phyloP scores from a whole-genome alignment of 2,329 filamentous ascomycete genomes.

The Verticillium nonalfalfae region DNA sequence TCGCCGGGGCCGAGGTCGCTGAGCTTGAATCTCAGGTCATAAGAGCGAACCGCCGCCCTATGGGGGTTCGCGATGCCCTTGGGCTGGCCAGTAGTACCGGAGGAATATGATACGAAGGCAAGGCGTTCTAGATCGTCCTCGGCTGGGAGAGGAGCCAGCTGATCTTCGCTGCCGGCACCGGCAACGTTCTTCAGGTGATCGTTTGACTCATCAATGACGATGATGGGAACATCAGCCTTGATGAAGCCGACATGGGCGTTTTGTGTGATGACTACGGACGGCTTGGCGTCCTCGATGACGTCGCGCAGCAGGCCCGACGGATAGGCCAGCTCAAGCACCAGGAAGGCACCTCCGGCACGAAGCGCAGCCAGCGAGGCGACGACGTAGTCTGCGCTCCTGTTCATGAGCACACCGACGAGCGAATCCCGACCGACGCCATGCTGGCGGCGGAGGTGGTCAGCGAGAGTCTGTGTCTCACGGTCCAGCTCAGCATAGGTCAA shows the following conservation, averaged over 20 bases:
- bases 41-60: slow-evolving; percentile 66
- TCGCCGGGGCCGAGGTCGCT: slow-evolving; percentile 66
- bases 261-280: slow-evolving; percentile 65
- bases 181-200: slow-evolving; percentile 14
- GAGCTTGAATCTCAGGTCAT: slow-evolving; percentile 64
- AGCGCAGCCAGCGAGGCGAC: slow-evolving; percentile 73
- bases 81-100: slow-evolving; percentile 71
- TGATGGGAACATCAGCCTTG: slow-evolving; percentile 54
- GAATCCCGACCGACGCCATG: slow-evolving; percentile 67
- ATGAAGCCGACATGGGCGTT: slow-evolving; percentile 59
- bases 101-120: slow-evolving; percentile 76
- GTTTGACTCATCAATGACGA: slow-evolving; percentile 51
- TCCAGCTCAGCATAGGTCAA: slow-evolving; percentile 73
- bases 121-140: slow-evolving; percentile 67
- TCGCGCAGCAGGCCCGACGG: slow-evolving; percentile 67
- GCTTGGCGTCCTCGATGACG: slow-evolving; percentile 69
- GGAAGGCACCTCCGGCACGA: slow-evolving; percentile 71
- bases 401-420: slow-evolving; percentile 69
- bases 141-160: slow-evolving; percentile 44
- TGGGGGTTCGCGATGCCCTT: slow-evolving; percentile 77
- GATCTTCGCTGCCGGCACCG: slow-evolving; percentile 22
- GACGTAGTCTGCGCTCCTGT: slow-evolving; percentile 71
- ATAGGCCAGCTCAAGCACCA: slow-evolving; percentile 75
- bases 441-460: slow-evolving; percentile 55
- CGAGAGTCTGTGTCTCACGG: slow-evolving; percentile 57